A percentile compares a stretch with the other conserved stretches of the same genome.
Conservation (phyloP, 176 grass and related monocot species). For the Aegilops tauschii region DNA sequence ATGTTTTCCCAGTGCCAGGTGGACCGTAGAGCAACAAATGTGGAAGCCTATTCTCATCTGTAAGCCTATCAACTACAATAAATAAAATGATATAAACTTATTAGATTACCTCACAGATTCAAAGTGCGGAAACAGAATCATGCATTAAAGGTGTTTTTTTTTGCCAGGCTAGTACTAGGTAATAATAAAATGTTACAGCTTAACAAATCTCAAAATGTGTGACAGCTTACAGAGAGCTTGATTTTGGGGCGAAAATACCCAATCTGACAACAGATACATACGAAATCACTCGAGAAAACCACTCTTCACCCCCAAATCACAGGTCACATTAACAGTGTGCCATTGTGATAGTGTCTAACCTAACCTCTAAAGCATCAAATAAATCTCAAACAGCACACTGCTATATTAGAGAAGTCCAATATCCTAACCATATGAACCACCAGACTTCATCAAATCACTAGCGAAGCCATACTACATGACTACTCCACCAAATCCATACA, state of each 20-base stretch:
- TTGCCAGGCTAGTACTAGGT: background rate
- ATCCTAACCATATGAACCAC: too few relatives aligned
- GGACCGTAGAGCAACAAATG: slow-evolving; percentile 89
- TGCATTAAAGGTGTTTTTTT: background rate
- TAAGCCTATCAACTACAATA: slow-evolving; percentile 72
- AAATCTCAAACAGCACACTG: too few relatives aligned
- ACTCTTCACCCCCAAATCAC: too few relatives aligned
- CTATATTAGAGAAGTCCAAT: too few relatives aligned
- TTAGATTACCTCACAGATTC: background rate
- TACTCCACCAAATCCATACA: too few relatives aligned
- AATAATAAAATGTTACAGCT: background rate
- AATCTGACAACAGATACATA: background rate
- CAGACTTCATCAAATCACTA: too few relatives aligned
- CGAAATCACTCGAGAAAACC: too few relatives aligned
- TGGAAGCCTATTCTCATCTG: slow-evolving; percentile 85
- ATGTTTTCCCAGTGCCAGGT: slow-evolving; percentile 89
- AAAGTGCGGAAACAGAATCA: background rate
- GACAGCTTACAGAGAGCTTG: background rate
- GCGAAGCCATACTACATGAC: too few relatives aligned
- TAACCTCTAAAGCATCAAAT: too few relatives aligned
- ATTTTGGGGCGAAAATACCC: background rate
- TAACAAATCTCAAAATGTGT: too few relatives aligned
- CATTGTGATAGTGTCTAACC: too few relatives aligned
- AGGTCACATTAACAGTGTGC: too few relatives aligned
- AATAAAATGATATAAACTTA: background rate